Base-by-base conservation (phyloP, 352 stramenopile genomes). In the Phytopythium aichiense region DNA sequence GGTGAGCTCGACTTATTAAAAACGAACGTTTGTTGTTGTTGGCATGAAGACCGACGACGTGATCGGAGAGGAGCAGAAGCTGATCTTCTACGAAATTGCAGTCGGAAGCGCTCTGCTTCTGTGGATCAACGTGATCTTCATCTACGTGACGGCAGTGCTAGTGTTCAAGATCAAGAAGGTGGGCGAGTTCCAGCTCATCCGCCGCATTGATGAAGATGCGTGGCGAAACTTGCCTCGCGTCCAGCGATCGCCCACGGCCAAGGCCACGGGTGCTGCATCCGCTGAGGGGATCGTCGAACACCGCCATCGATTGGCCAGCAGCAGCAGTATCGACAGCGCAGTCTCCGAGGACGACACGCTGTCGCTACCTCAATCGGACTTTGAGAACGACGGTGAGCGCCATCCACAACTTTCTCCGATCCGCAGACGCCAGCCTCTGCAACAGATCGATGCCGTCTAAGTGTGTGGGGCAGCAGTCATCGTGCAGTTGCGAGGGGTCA, bases 131-230 rank as follows among this genome's bases (percentile, higher is more conserved):
- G 81, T 95, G 37, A 69, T 92, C 66, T 89, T 95, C 58, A 95
- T 95, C 61, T 95, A 95, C 72, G 72, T 92, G 54, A 90, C 81
- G 30, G 87, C 87, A 28, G 84, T 94, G 22, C 50, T 92, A n/a
- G 83, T 95, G 16, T 95, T 95, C 67, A 95, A 95, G 64, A 86
- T 93, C 58, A 95, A 95, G 65, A 80, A 91, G 43, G 84, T 94
- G 0, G 86, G 86, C 55, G 83, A 91, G 55, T 94, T 94, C 60
- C 84, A 93, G 61, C 68, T 94, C 20, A 90, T 94, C 54, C 84
- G 86, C 18, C 77, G 72, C 16, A 73, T 92, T 33, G 86, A 93
- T 45, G 82, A 94, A 68, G 77, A 63, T 31, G 68, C 81, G n/a
- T 94, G 86, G 86, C 81, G 77, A 46, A 92, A 94, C 56, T 56